Base-by-base conservation (phyloP, 352 stramenopile species). In the Globisporangium irregulare region DNA sequence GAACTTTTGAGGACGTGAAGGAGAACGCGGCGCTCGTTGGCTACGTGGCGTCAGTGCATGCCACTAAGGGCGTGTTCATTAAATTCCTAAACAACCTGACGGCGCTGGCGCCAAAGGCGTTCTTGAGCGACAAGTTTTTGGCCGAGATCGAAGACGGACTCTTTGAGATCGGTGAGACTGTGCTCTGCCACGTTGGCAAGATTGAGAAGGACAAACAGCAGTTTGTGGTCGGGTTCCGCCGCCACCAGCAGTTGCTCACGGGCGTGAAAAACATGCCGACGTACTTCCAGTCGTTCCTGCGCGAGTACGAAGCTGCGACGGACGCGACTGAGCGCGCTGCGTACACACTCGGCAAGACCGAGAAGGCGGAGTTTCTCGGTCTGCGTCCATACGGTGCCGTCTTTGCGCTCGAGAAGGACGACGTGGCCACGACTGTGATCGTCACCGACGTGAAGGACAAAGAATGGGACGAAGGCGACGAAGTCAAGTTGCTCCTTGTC, bases 81-180 rank as follows among this genome's bases (percentile, higher is more conserved):
- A 91, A 90, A 61, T 95, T 97, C 62, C 73, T 97, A 46, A 94
- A 95, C 76, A 89, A 95, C 71, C 73, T 95, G 3, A 90, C 91
- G 18, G 87, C 85, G 1, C 70, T 97, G 5, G 85, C 87, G 2
- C 89, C 87, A 0, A 95, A 95, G 74, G 82, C 76, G 4, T 94
- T 85, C 43, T 61, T 96, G 53, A 89, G 80, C 55, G 78, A 93
- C 65, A 81, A 88, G 71, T 96, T 92, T 29, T 75, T 94, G 32
- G 70, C 80, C 1, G 69, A 87, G 22, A 80, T 93, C 50, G 76
- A 89, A 5, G 84, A 94, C 29, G 84, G 78, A 4, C 74, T 90
- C 59, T 96, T 96, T 55, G 84, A 96, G 68, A 91, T 92, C 34
- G 89, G 89, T 54, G 89, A 96, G 71, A 96, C 89, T 0, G 87